phyloP scores from a whole-genome alignment of 768 basidiomycete species.

The Cystobasidium ongulense region DNA sequence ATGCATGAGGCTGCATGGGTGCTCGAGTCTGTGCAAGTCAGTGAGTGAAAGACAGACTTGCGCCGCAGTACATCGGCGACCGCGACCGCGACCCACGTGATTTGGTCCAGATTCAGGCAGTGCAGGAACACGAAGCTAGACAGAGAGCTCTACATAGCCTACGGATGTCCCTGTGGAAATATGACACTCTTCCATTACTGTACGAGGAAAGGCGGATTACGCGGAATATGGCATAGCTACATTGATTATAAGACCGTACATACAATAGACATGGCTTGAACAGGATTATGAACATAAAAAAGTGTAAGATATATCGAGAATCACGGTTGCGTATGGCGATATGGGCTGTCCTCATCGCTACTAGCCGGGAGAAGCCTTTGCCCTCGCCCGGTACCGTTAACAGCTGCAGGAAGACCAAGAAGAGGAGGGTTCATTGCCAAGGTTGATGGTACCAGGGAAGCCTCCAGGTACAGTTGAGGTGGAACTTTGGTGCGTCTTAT shows the following conservation, averaged over 20 bases:
- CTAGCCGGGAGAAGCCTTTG: neutral
- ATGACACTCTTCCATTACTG: no score
- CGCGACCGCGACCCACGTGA: neutral
- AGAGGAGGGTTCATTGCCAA: neutral
- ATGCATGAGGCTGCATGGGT: neutral
- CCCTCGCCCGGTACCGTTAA: neutral
- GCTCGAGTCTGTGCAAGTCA: neutral
- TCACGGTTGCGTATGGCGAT: no score
- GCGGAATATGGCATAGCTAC: neutral
- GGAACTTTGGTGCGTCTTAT: neutral
- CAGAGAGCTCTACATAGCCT: no score
- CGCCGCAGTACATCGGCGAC: neutral
- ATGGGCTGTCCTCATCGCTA: no score
- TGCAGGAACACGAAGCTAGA: neutral
- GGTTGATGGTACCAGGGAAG: slow-evolving; percentile 20
- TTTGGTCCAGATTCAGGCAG: neutral
- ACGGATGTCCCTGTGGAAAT: no score
- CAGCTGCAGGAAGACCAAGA: slow-evolving; percentile 12
- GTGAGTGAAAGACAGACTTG: neutral
- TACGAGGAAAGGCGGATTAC: neutral
- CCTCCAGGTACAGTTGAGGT: slow-evolving; percentile 8
- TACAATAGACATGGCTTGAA: neutral
- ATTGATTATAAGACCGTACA: neutral
- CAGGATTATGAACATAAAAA: no score
- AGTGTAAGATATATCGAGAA: no score